Base-by-base conservation (phyloP, 805 yeast genomes). In the Ogataea glucozyma region DNA sequence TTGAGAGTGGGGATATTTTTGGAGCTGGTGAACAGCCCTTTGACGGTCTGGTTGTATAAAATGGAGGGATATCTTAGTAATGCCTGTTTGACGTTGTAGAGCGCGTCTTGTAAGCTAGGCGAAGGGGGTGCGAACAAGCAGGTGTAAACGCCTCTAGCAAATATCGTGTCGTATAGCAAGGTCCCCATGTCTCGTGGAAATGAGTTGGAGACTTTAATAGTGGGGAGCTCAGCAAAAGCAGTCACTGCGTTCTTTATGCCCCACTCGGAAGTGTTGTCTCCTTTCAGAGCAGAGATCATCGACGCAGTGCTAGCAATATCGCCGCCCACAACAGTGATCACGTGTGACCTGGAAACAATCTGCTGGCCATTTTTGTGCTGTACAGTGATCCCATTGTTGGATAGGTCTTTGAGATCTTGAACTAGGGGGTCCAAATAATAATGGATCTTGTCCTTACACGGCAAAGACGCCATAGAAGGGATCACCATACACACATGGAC, bases 391-490 rank as follows among this genome's bases (percentile, higher is more conserved):
- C 54, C 54, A 13, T 47, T 26, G 26, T 6, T 7, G 14, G 42
- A 26, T 7, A 50, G 42, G 13, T 44, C 46, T 12, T 34, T 14
- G 12, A 47, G 22, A 31, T 50, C 54, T 17, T 47, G 46, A 5
- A 50, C 38, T 29, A 50, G 23, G 2, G 54, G 54, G 7, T 48
- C 46, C 21, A 50, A 31, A 38, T 44, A 50, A 31, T 42, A 44
- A 6, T 40, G 43, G 14, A 47, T 11, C 13, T 42, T 35, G 27
- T 38, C 38, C 26, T 49, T 49, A 4, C 43, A 24, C 4, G 35
- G 37, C 8, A 24, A 29, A 24, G 40, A 18, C 2, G 38, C 19
- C 1, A n/a, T n/a, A n/a, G n/a, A n/a, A n/a, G 53, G 53, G 16
- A 43, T 26, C 10, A 40, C 46, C 29, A 42, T 20, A 21, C 50